A percentile compares a stretch with the other conserved stretches of the same genome.
Evolutionary conservation across 176 grass and related monocot species (phyloP).

Genomic region (Musa acuminata): DNA sequence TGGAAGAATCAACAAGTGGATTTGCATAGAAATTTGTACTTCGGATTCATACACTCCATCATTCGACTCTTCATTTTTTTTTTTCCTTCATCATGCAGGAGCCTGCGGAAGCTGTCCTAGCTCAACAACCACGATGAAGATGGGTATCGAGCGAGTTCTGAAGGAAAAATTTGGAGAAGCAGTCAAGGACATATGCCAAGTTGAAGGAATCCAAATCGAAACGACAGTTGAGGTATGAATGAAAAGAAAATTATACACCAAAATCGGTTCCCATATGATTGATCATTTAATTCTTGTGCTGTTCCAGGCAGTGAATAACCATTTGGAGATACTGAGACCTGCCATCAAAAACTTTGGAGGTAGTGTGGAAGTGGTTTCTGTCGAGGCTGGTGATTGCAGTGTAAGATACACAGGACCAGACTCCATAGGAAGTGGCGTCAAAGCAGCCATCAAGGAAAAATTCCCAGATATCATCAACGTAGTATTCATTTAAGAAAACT

Average conservation of each 20-base stretch:
- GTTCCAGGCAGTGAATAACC: slow-evolving; percentile 75
- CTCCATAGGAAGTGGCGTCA: slow-evolving; percentile 75
- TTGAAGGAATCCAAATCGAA: slow-evolving; percentile 34
- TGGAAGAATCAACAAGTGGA: neutral
- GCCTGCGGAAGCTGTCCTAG: slow-evolving; percentile 89
- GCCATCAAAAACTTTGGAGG: slow-evolving; percentile 87
- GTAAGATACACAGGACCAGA: slow-evolving; percentile 78
- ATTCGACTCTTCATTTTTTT: neutral
- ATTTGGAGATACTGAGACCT: slow-evolving; percentile 90
- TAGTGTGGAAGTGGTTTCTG: slow-evolving; percentile 60
- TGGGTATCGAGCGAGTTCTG: slow-evolving; percentile 88
- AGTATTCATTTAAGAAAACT: slow-evolving; percentile 25
- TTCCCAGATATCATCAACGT: slow-evolving; percentile 86
- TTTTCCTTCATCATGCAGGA: slow-evolving; percentile 22
- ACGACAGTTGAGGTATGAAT: slow-evolving; percentile 51
- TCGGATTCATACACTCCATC: neutral
- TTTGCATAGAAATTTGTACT: neutral
- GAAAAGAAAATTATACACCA: neutral
- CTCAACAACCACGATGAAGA: slow-evolving; percentile 89
- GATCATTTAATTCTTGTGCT: neutral
- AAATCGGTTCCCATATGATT: neutral
- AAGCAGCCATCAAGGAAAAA: slow-evolving; percentile 87
- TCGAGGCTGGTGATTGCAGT: slow-evolving; percentile 63
- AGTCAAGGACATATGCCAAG: slow-evolving; percentile 64
- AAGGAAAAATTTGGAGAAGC: slow-evolving; percentile 93